These are phyloP conservation scores for Fragaria iinumae DNA, from an alignment of 306 rosid species.

Conservation along the genomic window DNA sequence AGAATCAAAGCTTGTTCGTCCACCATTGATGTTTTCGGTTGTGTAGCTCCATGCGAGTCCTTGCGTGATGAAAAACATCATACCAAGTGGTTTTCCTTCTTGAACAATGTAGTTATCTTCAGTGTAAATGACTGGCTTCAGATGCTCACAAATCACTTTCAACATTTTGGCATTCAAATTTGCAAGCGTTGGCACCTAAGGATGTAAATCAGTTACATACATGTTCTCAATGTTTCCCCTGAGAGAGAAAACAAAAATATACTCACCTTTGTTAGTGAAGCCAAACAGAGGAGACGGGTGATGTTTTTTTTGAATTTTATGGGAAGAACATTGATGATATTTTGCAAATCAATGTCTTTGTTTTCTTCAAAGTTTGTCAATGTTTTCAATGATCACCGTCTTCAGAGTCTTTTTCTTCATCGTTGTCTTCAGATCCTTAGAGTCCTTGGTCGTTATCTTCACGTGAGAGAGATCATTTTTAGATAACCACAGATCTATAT, in stretches of 20 bases:
- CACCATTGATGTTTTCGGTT: not conserved
- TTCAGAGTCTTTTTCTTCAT: not conserved
- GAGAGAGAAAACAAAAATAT: not conserved
- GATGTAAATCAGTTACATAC: not conserved
- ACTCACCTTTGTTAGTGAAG: not conserved
- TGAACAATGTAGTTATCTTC: not conserved
- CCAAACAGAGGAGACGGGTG: not conserved
- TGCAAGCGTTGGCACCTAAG: not conserved
- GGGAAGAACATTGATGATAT: not conserved
- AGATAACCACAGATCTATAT: not conserved
- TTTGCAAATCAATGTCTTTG: not conserved
- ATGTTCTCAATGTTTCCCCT: too few species aligned
- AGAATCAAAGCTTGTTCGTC: not conserved
- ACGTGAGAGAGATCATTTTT: not conserved
- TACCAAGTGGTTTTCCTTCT: not conserved
- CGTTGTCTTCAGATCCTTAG: not conserved
- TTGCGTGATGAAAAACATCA: not conserved
- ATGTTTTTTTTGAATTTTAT: not conserved
- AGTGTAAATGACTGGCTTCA: not conserved
- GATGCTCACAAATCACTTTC: not conserved
- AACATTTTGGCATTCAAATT: not conserved
- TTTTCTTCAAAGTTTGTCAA: not conserved
- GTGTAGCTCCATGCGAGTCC: not conserved
- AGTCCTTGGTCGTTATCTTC: not conserved
- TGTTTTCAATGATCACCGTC: not conserved